These are phyloP conservation scores for Karstenula rhodostoma DNA, from an alignment of 2,329 filamentous ascomycete genomes.

Conservation along the genomic window DNA sequence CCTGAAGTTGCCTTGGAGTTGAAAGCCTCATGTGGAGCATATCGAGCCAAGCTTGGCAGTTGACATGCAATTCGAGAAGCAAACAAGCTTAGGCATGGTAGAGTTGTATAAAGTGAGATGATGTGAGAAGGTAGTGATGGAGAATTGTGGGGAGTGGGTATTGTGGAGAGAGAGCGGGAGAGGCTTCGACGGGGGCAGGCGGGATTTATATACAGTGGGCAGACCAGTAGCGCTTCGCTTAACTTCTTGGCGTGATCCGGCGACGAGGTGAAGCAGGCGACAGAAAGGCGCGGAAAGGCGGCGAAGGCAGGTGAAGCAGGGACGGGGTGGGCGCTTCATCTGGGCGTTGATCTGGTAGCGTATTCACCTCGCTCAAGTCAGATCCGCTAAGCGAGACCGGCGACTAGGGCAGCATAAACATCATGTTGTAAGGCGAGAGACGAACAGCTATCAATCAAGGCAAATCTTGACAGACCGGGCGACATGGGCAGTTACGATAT, in stretches of 20 bases:
- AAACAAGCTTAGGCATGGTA: too few relatives aligned
- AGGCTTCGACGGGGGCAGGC: neutral
- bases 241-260: neutral
- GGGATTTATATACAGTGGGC: constrained; percentile 7
- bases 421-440: neutral
- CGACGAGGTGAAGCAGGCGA: constrained; percentile 1
- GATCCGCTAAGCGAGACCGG: neutral
- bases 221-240: constrained; percentile 6
- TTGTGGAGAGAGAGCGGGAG: constrained; percentile 3
- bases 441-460: neutral
- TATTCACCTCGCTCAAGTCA: neutral
- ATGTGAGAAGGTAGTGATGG: neutral
- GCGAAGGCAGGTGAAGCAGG: neutral
- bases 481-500: neutral
- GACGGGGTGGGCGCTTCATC: neutral
- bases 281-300: neutral
- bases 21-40: constrained; percentile 1
- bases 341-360: neutral
- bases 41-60: neutral
- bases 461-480: neutral
- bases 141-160: neutral
- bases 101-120: neutral
- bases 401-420: neutral
- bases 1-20: constrained; percentile 5
- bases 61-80: neutral